These are phyloP conservation scores for Exophiala sp. DNA, from an alignment of 2,329 filamentous ascomycete genomes.

Conservation along the genomic window DNA sequence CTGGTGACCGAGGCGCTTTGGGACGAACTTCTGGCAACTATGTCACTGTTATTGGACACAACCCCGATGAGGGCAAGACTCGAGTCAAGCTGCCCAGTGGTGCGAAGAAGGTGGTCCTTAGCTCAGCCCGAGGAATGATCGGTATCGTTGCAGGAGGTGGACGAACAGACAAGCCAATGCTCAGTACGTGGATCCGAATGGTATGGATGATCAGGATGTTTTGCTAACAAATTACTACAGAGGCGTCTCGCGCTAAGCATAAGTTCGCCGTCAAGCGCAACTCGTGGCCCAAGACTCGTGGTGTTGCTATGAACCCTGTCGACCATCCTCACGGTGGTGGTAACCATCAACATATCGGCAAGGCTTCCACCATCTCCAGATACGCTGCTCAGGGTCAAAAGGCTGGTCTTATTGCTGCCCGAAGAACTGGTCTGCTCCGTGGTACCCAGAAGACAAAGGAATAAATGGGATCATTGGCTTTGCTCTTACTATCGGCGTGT, in stretches of 20 bases:
- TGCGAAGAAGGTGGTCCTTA: slow-evolving; percentile 98
- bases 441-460: slow-evolving; percentile 99
- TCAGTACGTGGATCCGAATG: slow-evolving; percentile 58
- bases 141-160: slow-evolving; percentile 99
- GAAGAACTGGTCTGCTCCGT: slow-evolving; percentile 98
- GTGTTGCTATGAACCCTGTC: slow-evolving; percentile 99
- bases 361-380: slow-evolving; percentile 98
- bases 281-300: slow-evolving; percentile 99
- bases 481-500: slow-evolving; percentile 12
- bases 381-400: slow-evolving; percentile 99
- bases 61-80: slow-evolving; percentile 99
- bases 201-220: neutral
- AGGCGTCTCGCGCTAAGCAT: slow-evolving; percentile 99
- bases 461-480: slow-evolving; percentile 47
- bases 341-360: slow-evolving; percentile 99
- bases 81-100: slow-evolving; percentile 98
- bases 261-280: slow-evolving; percentile 99
- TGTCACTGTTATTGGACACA: slow-evolving; percentile 96
- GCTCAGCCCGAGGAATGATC: slow-evolving; percentile 92
- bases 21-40: slow-evolving; percentile 99
- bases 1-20: slow-evolving; percentile 92
- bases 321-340: slow-evolving; percentile 98
- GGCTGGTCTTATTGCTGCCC: slow-evolving; percentile 99
- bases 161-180: slow-evolving; percentile 98
- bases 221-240: slow-evolving; percentile 53